Conservation (phyloP, 257 asterid species). For the Avicennia marina region DNA sequence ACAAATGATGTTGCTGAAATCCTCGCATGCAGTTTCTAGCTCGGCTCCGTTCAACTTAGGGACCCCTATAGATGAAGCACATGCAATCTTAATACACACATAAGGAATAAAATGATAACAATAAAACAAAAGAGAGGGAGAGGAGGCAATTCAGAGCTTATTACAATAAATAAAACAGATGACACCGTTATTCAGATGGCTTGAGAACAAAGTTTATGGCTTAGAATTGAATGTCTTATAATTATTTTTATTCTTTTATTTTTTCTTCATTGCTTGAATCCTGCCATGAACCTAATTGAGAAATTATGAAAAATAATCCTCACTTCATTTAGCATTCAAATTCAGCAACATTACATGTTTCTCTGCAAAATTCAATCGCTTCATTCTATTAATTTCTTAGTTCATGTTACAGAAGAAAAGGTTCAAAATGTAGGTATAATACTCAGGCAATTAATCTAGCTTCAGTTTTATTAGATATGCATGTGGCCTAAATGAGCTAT, state of each 20-base stretch:
- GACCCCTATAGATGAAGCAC: slow-evolving; percentile 51
- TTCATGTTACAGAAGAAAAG: too few relatives aligned
- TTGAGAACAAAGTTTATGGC: background rate
- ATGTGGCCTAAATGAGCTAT: too few relatives aligned
- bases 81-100: background rate
- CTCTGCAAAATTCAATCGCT: too few relatives aligned
- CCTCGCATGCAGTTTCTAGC: slow-evolving; percentile 90
- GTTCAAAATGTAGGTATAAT: too few relatives aligned
- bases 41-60: slow-evolving; percentile 87
- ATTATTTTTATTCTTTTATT: too few relatives aligned
- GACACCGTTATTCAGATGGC: background rate
- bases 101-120: background rate
- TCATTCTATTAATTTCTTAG: too few relatives aligned
- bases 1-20: slow-evolving; percentile 79
- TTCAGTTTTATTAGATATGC: too few relatives aligned
- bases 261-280: background rate
- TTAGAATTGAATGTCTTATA: background rate
- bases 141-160: background rate
- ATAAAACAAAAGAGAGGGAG: background rate
- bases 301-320: background rate
- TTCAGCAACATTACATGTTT: background rate
- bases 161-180: background rate
- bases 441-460: too few relatives aligned
- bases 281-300: background rate
- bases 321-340: background rate